phyloP scores from a whole-genome alignment of 192 early-diverging fungal genomes.

The Pecoramyces ruminantium region DNA sequence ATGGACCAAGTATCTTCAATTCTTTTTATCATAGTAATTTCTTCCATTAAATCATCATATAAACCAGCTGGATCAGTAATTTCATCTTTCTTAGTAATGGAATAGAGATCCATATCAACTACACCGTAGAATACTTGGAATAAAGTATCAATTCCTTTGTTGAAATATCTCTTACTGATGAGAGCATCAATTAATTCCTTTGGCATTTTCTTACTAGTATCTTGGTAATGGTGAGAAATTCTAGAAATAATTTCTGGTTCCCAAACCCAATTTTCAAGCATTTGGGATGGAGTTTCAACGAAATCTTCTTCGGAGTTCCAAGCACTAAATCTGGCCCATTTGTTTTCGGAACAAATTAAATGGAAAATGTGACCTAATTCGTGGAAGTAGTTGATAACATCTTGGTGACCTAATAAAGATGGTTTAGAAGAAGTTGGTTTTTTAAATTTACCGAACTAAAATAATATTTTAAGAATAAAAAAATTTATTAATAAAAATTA shows the following conservation, averaged over 20 bases:
- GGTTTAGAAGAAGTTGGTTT: constrained; percentile 46
- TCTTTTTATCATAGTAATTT: constrained; percentile 12
- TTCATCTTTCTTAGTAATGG: constrained; percentile 15
- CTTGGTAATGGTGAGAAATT: constrained; percentile 43
- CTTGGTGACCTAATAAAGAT: constrained; percentile 57
- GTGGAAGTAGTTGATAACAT: constrained; percentile 71
- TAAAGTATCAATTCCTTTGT: constrained; percentile 47
- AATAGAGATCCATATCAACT: constrained; percentile 60
- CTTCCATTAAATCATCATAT: constrained; percentile 21
- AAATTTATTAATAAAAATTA: too few species aligned
- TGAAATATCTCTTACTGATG: constrained; percentile 65
- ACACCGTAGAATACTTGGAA: constrained; percentile 60
- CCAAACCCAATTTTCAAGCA: constrained; percentile 62
- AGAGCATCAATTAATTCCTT: constrained; percentile 41
- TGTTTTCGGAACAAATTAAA: constrained; percentile 45
- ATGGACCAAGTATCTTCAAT: constrained; percentile 15
- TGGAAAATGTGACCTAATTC: constrained; percentile 50
- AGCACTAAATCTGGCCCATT: constrained; percentile 54
- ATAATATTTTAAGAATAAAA: too few species aligned
- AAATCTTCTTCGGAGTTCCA: constrained; percentile 63
- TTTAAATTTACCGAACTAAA: constrained; percentile 26
- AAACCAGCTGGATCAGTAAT: constrained; percentile 14
- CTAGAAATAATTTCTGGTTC: constrained; percentile 10
- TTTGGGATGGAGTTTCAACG: constrained; percentile 74
- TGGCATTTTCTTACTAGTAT: constrained; percentile 49